phyloP scores from a whole-genome alignment of 2,329 filamentous ascomycete genomes.

The Paracamarosporium sp. region DNA sequence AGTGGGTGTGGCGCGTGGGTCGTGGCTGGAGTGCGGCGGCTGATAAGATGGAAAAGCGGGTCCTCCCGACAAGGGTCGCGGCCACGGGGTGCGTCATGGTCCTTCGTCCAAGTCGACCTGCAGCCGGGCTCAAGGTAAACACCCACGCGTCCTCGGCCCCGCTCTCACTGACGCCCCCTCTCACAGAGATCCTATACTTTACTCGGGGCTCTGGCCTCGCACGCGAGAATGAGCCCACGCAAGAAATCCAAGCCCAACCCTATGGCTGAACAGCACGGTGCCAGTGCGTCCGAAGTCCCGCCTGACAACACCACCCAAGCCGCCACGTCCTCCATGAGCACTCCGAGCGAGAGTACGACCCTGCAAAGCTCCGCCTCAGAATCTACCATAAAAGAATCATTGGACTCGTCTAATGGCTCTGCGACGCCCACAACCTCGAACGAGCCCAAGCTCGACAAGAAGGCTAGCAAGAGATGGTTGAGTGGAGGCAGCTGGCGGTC shows the following conservation, averaged over 20 bases:
- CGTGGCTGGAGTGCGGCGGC: constrained; percentile 1
- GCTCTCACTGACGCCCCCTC: constrained; percentile 11
- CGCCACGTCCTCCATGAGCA: constrained; percentile 13
- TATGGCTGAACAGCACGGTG: constrained; percentile 32
- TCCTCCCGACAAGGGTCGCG: constrained; percentile 14
- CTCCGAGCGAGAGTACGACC: constrained; percentile 22
- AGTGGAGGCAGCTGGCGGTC: constrained; percentile 53
- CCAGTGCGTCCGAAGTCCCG: constrained; percentile 14
- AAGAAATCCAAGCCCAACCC: constrained; percentile 52
- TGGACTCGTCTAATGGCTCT: constrained; percentile 15
- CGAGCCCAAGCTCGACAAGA: constrained; percentile 28
- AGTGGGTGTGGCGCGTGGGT: constrained; percentile 9
- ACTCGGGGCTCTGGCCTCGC: constrained; percentile 13
- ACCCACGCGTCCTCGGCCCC: constrained; percentile 1
- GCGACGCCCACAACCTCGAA: constrained; percentile 18
- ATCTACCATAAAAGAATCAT: constrained; percentile 19
- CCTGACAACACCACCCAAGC: constrained; percentile 19
- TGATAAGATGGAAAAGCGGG: constrained; percentile 7
- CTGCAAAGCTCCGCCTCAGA: constrained; percentile 22
- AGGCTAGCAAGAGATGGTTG: constrained; percentile 50
- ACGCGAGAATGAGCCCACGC: constrained; percentile 45
- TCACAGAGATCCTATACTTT: constrained; percentile 28
- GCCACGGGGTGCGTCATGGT: constrained; percentile 26
- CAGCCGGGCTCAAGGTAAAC: constrained; percentile 26
- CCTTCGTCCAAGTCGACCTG: constrained; percentile 7